Evolutionary conservation across 495 filamentous ascomycete genomes (phyloP).

Genomic region (Tuber calosporum): DNA sequence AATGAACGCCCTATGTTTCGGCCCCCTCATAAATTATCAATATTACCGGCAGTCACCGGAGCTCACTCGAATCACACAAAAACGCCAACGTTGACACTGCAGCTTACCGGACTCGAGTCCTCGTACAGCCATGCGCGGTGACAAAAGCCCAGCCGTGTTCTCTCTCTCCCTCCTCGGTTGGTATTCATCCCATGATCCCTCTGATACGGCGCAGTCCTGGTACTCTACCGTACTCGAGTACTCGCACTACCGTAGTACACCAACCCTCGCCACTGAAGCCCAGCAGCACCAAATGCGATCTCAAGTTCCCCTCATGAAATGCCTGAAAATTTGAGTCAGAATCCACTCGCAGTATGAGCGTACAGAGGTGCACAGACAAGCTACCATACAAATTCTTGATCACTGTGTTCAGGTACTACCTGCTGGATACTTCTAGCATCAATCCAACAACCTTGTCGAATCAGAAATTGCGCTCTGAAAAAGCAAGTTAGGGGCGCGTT

Average conservation of each 20-base stretch:
- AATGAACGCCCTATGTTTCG: background rate
- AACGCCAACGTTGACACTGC: background rate
- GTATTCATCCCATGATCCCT: background rate
- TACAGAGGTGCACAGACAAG: no score
- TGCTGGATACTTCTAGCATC: no score
- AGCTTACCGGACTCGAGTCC: background rate
- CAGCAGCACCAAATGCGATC: background rate
- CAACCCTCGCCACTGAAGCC: no score
- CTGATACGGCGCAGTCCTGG: no score
- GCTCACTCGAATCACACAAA: background rate
- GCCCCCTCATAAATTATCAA: background rate
- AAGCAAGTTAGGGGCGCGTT: constrained; percentile 1
- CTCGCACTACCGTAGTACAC: no score
- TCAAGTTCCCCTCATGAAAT: no score
- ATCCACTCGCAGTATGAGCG: no score
- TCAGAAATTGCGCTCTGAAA: background rate
- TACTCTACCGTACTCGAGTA: no score
- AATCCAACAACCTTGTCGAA: background rate
- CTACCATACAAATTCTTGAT: no score
- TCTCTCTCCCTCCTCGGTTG: background rate
- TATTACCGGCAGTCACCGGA: background rate
- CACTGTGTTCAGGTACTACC: no score
- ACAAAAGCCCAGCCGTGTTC: background rate
- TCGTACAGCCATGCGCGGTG: background rate
- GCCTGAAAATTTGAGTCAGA: no score